phyloP scores from a whole-genome alignment of 2,329 filamentous ascomycete species.

The Aureobasidium sp. region DNA sequence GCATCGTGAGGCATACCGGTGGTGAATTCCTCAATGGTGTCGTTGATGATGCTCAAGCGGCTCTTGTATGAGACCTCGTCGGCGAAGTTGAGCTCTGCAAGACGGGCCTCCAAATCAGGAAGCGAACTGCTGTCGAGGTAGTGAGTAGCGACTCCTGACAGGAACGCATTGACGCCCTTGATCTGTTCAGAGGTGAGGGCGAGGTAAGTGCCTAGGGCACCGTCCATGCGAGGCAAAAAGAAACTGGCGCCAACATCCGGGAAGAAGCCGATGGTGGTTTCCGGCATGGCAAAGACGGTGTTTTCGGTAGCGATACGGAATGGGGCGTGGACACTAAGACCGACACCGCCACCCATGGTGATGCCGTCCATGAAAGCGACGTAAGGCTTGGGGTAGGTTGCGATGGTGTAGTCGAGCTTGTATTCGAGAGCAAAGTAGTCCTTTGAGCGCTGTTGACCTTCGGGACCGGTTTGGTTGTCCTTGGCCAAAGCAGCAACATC shows the following conservation, averaged over 20 bases:
- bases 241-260: conserved; percentile 95
- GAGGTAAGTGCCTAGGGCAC: conserved; percentile 80
- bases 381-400: conserved; percentile 87
- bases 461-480: conserved; percentile 57
- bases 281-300: conserved; percentile 95
- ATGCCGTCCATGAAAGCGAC: conserved; percentile 95
- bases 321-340: conserved; percentile 86
- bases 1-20: conserved; percentile 74
- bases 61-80: conserved; percentile 59
- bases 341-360: conserved; percentile 97
- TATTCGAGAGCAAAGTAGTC: conserved; percentile 95
- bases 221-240: conserved; percentile 85
- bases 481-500: conserved; percentile 74
- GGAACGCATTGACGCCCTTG: conserved; percentile 76
- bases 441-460: conserved; percentile 65
- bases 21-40: conserved; percentile 83
- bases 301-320: conserved; percentile 94
- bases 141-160: conserved; percentile 87
- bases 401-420: conserved; percentile 88
- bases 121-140: conserved; percentile 89
- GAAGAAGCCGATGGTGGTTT: conserved; percentile 98
- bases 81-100: conserved; percentile 81
- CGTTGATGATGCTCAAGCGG: conserved; percentile 66
- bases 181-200: conserved; percentile 82
- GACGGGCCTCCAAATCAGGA: conserved; percentile 68